Percentiles rank a stretch among this genome's conserved stretches.
Evolutionary conservation across 176 grass and related monocot species (phyloP).

Genomic region (Aegilops tauschii): DNA sequence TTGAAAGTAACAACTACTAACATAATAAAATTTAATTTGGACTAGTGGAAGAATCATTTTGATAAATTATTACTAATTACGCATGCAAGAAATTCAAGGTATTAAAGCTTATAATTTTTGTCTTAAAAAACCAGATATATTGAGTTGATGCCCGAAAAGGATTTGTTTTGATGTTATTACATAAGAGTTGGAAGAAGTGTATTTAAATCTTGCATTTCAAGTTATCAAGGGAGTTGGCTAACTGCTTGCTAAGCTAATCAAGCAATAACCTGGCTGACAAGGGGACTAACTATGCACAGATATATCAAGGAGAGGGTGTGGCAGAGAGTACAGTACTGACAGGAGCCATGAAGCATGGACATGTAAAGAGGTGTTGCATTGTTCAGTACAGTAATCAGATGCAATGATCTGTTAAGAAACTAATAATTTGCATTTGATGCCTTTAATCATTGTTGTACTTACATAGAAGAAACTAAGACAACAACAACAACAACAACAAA

Average conservation of each 20-base stretch:
- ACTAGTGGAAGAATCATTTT: background rate
- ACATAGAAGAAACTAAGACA: background rate
- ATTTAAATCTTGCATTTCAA: background rate
- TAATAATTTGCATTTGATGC: background rate
- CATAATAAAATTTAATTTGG: background rate
- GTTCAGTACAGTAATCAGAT: too few relatives aligned
- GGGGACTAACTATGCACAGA: too few relatives aligned
- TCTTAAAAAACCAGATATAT: background rate
- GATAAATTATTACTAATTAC: background rate
- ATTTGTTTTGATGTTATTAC: background rate
- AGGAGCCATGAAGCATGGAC: too few relatives aligned
- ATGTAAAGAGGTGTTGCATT: too few relatives aligned
- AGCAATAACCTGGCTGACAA: too few relatives aligned
- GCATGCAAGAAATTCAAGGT: background rate
- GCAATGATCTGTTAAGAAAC: background rate
- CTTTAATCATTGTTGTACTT: background rate
- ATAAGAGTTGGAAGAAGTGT: background rate
- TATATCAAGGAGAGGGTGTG: background rate
- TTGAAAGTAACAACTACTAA: background rate
- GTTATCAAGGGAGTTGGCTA: too few relatives aligned
- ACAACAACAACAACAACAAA: too few relatives aligned
- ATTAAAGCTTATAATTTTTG: background rate
- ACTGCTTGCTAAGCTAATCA: too few relatives aligned
- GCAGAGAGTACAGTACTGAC: too few relatives aligned
- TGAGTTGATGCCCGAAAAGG: background rate